Base-by-base conservation (phyloP, 2,329 filamentous ascomycete species). In the Ceratocystis huliohia region DNA sequence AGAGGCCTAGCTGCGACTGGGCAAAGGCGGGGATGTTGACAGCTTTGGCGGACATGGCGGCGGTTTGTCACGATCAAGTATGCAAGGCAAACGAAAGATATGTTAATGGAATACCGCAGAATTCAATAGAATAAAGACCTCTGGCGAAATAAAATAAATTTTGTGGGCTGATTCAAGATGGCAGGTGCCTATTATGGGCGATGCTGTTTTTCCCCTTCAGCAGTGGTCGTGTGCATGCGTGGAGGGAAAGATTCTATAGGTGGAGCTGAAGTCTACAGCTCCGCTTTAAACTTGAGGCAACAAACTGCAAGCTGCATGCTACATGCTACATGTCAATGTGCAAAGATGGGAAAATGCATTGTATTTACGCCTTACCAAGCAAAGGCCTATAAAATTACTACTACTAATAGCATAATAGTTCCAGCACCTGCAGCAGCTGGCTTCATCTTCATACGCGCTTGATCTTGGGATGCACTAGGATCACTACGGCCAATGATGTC, bases 21-120 rank as follows among this genome's bases (percentile, higher is more conserved):
- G 89, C 88, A 75, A 94, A 95, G 61, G 82, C 76, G 61, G 84
- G 76, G 68, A 92, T 81, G 72, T 88, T 82, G 69, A 85, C 73
- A n/a, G 79, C 76, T 73, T 76, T 70, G 69, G 72, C 68, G 53
- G 76, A 66, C 78, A 79, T 79, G 25, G 25, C 33, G 28, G 15
- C 28, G 56, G 56, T 15, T n/a, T 17, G 56, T 20, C 10, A 57
- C 15, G 30, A 57, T 57, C 8, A 6, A n/a, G 37, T 33, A 17
- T 57, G 15, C 2, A 28, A 13, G 53, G 22, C 22, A 30, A n/a
- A 7, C 10, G 17, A 28, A 30, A 15, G n/a, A 20, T n/a, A 22
- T 7, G 13, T 5, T 6, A 30, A 20, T 33, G 1, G 53, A 30
- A 57, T 25, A 17, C 25, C 22, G 15, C 15, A 37, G 56, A 33